Conservation (phyloP, 1,284 basidiomycete genomes). For the Thelephora terrestris region DNA sequence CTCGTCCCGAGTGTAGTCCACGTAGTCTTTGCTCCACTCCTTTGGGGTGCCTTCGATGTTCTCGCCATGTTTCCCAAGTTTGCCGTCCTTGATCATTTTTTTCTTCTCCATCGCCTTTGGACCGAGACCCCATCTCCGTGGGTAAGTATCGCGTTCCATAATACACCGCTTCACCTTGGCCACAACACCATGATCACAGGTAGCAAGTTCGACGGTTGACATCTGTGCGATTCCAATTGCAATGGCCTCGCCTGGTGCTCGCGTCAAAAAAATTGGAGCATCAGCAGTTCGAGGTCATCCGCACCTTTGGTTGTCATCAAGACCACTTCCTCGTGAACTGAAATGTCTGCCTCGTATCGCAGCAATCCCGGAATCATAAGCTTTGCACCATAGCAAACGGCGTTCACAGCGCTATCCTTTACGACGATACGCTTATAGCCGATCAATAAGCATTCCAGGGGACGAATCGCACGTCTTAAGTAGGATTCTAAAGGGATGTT, state of each 20-base stretch:
- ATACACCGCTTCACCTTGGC: slow-evolving; percentile 99
- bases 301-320: slow-evolving; percentile 98
- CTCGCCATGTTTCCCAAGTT: slow-evolving; percentile 94
- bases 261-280: background rate
- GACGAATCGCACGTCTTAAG: slow-evolving; percentile 90
- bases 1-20: slow-evolving; percentile 74
- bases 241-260: slow-evolving; percentile 76
- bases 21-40: slow-evolving; percentile 88
- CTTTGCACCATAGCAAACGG: slow-evolving; percentile 99
- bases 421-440: slow-evolving; percentile 99
- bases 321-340: slow-evolving; percentile 94
- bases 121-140: slow-evolving; percentile 95
- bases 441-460: slow-evolving; percentile 88
- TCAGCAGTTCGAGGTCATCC: background rate
- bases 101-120: slow-evolving; percentile 97
- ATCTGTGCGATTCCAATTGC: slow-evolving; percentile 97
- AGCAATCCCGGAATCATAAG: slow-evolving; percentile 99
- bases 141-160: slow-evolving; percentile 99
- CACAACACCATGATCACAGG: slow-evolving; percentile 98
- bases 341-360: slow-evolving; percentile 94
- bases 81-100: slow-evolving; percentile 93
- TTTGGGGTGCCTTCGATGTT: slow-evolving; percentile 88
- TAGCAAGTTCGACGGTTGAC: slow-evolving; percentile 97
- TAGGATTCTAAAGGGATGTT: slow-evolving; percentile 66
- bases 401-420: slow-evolving; percentile 98